Evolutionary conservation across 176 grass and related monocot species (phyloP), one percentile per base, ranked within the genome.

Genomic region (Metroxylon sagu): DNA sequence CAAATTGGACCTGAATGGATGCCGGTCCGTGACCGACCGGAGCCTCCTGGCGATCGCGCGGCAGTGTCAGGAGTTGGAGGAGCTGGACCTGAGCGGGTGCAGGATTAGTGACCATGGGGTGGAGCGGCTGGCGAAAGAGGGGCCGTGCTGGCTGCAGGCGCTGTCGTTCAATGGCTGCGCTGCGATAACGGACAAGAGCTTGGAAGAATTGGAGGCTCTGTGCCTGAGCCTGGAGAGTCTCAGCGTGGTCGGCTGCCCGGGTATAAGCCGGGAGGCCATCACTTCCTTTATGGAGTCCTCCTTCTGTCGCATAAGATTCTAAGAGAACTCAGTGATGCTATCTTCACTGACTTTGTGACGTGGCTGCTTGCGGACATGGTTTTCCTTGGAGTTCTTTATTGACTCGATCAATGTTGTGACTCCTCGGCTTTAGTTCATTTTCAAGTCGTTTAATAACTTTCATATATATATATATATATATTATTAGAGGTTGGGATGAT

Each of bases 31-130:
- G 3, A 29, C 50, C 18, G 48, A 74, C 25, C 3, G 61, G 21
- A 74, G 28, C 25, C 18, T 74, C 26, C 65, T 30, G 71, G 52
- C 71, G 3, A 65, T 74, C 49, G 65, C 71, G 5, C 56, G 50
- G 63, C 29, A 30, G n/a, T 74, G 71, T 5, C 50, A 51, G 29
- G 25, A 39, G 29, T 43, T 74, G 23, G 43, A 55, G 29, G 50
- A 49, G 19, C 57, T 57, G 48, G 31, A 27, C 52, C 31, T 59
- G n/a, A 77, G 43, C 14, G 54, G 64, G 39, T 43, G 54, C 61
- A 50, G 31, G 39, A 49, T 63, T 31, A 25, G 60, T 0, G 60
- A 63, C 29, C 17, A 63, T 18, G 60, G 35, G 31, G 60, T 63
- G 60, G 48, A 23, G 60, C 14, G 30, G 35, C 35, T 63, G 8